Evolutionary conservation across 805 yeast species (phyloP), one percentile per base, ranked within the genome.

Genomic region (Blastobotrys muscicola): DNA sequence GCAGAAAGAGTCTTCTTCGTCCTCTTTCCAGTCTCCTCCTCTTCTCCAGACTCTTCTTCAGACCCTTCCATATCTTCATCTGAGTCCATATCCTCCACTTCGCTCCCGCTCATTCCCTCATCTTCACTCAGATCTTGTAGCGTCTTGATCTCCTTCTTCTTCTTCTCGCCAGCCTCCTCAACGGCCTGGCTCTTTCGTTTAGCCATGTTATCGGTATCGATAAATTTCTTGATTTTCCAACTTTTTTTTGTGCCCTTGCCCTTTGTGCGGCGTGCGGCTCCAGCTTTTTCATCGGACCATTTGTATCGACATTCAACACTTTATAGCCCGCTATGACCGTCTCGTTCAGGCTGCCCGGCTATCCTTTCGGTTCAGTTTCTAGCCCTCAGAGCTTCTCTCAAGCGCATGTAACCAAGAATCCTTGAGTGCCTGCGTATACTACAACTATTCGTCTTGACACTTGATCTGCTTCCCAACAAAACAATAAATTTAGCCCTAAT

Each of bases 1-100:
- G 92, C 79, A 0, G 83, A 45, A 8, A 50, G 13, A 11, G 43
- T 12, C 39, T 33, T 29, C 12, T 38, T 36, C 4, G 41, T 33
- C 29, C 14, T 48, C 54, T 34, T 29, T 32, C 16, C 39, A 36
- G 7, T 42, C 50, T 43, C 54, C 11, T 44, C 52, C 5, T 45
- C 51, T 9, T 39, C 52, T 30, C 37, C 45, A 3, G 45, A 53
- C 15, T 41, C 44, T 8, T 44, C 50, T 29, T 44, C 50, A 3
- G 26, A 20, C 4, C 26, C 26, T 20, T 35, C 43, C 15, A 30
- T 43, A 20, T 42, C 50, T 11, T 23, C 41, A 30, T 36, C 43
- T 13, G 44, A 43, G 2, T 32, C 47, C 8, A 33, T 31, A 15
- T 43, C 45, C 5, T 45, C 44, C 3, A 16, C 38, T 9, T 38